Conservation (phyloP, 208 protist species). For the Acanthamoeba castellanii region DNA sequence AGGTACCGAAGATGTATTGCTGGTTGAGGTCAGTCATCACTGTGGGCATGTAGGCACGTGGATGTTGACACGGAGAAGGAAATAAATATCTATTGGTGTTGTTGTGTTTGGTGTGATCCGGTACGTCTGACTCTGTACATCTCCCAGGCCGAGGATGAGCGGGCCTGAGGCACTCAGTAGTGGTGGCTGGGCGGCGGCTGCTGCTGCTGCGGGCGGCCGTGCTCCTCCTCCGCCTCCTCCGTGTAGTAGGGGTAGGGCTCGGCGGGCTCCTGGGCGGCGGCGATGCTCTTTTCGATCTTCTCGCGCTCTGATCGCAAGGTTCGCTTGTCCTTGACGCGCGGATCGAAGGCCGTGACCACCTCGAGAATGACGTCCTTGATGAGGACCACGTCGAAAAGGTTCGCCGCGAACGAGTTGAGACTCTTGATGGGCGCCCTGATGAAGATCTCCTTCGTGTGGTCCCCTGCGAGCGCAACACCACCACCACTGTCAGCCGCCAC, state of each 20-base stretch:
- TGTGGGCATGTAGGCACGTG: too few relatives aligned
- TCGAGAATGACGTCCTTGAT: conserved; percentile 40
- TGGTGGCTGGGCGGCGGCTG: not conserved
- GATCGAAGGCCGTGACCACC: conserved; percentile 36
- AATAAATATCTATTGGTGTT: too few relatives aligned
- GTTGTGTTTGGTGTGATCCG: too few relatives aligned
- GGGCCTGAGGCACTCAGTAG: not conserved
- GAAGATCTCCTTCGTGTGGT: not conserved
- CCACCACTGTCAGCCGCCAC: not conserved
- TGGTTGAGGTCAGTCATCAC: too few relatives aligned
- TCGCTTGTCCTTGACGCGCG: conserved; percentile 52
- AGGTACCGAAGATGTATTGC: too few relatives aligned
- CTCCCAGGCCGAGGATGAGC: too few relatives aligned
- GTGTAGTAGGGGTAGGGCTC: not conserved
- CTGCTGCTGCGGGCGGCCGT: too few relatives aligned
- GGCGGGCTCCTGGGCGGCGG: not conserved
- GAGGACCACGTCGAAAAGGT: conserved; percentile 20
- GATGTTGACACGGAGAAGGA: too few relatives aligned
- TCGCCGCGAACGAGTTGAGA: not conserved
- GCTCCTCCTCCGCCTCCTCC: too few relatives aligned
- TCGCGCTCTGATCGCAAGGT: not conserved
- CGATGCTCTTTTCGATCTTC: conserved; percentile 54
- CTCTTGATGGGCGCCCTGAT: conserved; percentile 27
- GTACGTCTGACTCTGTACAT: too few relatives aligned
- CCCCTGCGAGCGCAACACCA: not conserved